phyloP scores from a whole-genome alignment of 306 rosid genomes.

The Fagus sylvatica region DNA sequence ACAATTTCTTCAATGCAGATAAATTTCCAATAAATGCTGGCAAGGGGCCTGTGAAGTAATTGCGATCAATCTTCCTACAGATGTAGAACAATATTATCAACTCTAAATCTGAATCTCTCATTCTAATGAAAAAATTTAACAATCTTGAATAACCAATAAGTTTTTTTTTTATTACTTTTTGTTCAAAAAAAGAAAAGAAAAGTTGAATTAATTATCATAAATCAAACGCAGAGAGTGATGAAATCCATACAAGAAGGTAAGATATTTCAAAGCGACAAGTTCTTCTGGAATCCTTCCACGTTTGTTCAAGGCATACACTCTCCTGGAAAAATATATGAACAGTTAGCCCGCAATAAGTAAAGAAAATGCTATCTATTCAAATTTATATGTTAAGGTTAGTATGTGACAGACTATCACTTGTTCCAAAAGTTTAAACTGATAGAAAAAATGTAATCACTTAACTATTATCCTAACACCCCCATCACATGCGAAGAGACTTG shows the following conservation, averaged over 20 bases:
- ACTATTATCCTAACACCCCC: too few relatives aligned
- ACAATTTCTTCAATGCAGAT: constrained; percentile 9
- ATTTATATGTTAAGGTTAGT: neutral
- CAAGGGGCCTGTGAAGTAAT: constrained; percentile 29
- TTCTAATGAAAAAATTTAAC: neutral
- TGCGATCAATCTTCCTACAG: constrained; percentile 26
- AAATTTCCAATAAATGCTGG: constrained; percentile 27
- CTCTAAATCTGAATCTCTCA: neutral
- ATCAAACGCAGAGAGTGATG: neutral
- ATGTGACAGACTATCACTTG: too few relatives aligned
- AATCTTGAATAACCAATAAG: neutral
- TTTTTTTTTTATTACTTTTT: neutral
- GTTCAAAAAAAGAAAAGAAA: neutral
- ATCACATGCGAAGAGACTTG: too few relatives aligned
- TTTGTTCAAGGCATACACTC: constrained; percentile 8
- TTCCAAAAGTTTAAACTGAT: too few relatives aligned
- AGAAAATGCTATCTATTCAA: neutral
- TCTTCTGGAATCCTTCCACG: constrained; percentile 17
- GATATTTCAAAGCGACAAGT: constrained; percentile 9
- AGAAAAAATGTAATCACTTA: too few relatives aligned
- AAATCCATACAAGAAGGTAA: constrained; percentile 19
- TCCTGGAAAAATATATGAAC: constrained; percentile 16
- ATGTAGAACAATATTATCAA: neutral
- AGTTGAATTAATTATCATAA: neutral
- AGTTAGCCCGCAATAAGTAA: neutral